These are phyloP conservation scores for Elongisporangium prolatum DNA, from an alignment of 352 stramenopile species.

Conservation along the genomic window DNA sequence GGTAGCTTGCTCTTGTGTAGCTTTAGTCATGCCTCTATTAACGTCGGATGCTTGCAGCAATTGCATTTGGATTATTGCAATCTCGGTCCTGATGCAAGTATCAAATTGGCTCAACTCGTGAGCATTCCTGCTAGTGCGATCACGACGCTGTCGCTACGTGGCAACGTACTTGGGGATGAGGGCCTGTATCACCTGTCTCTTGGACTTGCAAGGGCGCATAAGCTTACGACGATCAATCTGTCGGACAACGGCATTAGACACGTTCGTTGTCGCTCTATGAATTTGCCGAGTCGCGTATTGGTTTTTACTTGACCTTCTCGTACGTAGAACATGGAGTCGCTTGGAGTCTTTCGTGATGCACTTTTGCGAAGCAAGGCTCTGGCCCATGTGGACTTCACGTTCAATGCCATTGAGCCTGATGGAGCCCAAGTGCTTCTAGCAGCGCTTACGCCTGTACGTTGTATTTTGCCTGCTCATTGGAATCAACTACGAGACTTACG, in stretches of 20 bases:
- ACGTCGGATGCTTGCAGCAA: conserved; percentile 28
- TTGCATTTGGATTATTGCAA: conserved; percentile 73
- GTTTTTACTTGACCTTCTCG: background rate
- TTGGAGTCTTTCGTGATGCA: conserved; percentile 54
- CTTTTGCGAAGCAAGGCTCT: conserved; percentile 62
- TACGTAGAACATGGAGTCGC: conserved; percentile 37
- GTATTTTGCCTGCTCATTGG: background rate
- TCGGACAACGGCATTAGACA: conserved; percentile 79
- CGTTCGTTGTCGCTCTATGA: conserved; percentile 17
- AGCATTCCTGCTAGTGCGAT: conserved; percentile 46
- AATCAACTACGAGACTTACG: background rate
- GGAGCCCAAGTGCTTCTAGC: conserved; percentile 58
- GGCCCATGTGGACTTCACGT: conserved; percentile 71
- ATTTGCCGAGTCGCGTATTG: background rate
- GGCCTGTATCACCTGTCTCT: conserved; percentile 70
- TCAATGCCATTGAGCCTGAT: conserved; percentile 66
- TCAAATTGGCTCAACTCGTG: conserved; percentile 73
- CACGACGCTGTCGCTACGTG: conserved; percentile 57
- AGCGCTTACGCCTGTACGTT: conserved; percentile 36
- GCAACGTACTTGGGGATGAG: conserved; percentile 50
- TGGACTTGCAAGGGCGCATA: conserved; percentile 52
- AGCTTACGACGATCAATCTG: conserved; percentile 61
- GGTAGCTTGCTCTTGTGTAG: conserved; percentile 11
- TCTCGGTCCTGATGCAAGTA: conserved; percentile 31
- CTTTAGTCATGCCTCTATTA: background rate